These are phyloP conservation scores for Schizothecium vesticola DNA, from an alignment of 495 filamentous ascomycete genomes.

Conservation along the genomic window DNA sequence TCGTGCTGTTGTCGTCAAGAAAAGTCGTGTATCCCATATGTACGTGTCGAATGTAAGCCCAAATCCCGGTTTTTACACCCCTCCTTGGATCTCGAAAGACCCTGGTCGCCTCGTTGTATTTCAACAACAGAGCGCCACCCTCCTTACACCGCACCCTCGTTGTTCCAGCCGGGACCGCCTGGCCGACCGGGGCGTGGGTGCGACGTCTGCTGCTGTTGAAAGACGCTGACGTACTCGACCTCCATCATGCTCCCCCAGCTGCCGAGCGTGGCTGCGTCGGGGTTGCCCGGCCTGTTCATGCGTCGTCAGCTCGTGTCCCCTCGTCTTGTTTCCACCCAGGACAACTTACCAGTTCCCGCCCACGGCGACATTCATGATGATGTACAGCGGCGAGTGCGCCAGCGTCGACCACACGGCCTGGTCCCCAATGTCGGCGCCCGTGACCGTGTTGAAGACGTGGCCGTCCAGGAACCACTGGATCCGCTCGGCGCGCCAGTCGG, in stretches of 20 bases:
- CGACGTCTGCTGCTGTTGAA: constrained; percentile 10
- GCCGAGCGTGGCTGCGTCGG: constrained; percentile 31
- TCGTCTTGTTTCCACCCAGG: neutral
- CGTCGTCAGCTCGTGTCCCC: neutral
- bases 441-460: constrained; percentile 31
- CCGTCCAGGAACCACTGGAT: constrained; percentile 45
- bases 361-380: constrained; percentile 48
- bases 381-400: constrained; percentile 42
- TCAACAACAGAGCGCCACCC: neutral
- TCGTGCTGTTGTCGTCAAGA: neutral
- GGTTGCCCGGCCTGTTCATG: constrained; percentile 23
- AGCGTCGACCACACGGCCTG: constrained; percentile 40
- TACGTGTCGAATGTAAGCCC: neutral
- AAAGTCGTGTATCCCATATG: neutral
- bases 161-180: neutral
- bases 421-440: constrained; percentile 38
- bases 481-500: constrained; percentile 38
- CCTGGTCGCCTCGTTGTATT: neutral
- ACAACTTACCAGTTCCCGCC: constrained; percentile 43
- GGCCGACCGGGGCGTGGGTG: neutral
- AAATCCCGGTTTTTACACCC: neutral
- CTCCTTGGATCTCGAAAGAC: neutral
- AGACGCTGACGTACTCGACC: constrained; percentile 43
- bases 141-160: neutral
- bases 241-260: constrained; percentile 49